Evolutionary conservation across 129 eudicot species (phyloP), one percentile per base, ranked within the genome.

Genomic region (Flaveria bidentis): DNA sequence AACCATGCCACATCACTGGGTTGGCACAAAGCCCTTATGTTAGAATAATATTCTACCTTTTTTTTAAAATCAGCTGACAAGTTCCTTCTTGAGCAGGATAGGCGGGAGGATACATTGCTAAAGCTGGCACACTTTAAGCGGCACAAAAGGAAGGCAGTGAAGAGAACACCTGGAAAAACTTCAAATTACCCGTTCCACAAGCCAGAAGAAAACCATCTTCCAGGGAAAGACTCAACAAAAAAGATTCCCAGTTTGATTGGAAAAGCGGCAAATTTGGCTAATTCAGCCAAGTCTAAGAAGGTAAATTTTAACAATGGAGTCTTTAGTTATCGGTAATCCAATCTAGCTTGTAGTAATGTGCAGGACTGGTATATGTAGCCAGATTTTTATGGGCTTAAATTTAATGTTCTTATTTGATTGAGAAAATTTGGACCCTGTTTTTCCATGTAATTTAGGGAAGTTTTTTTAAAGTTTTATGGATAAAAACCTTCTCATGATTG

Each of bases 1-100:
- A 83, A 86, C 80, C 39, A 83, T 94, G 97, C 99, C 99, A 30
- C 99, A 94, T 84, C 88, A 82, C 79, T 94, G 99, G 99, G 99
- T 94, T 72, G 61, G 93, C 30, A 15, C 69, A 61, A 30, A 63
- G 45, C 69, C 10, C 47, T 52, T 56, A 5, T 14, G 46, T 70
- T 13, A 22, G n/a, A 20, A 6, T 5, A 51, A 1, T 58, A 23
- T 18, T 16, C 2, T 58, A 12, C 9, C 50, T 53, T 17, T 28
- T 20, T 10, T 16, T 44, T 42, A n/a, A 18, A 74, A 72, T 58
- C 68, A 66, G 74, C 73, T 64, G 65, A 33, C 58, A 52, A 15
- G 61, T 60, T 66, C 15, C 53, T 18, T 76, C 46, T 70, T 47
- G 60, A 72, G 42, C 88, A 94, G 99, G 99, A 91, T 81, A 89